Evolutionary conservation across 2,329 filamentous ascomycete genomes (phyloP).

Genomic region (Aureobasidium namibiae): DNA sequence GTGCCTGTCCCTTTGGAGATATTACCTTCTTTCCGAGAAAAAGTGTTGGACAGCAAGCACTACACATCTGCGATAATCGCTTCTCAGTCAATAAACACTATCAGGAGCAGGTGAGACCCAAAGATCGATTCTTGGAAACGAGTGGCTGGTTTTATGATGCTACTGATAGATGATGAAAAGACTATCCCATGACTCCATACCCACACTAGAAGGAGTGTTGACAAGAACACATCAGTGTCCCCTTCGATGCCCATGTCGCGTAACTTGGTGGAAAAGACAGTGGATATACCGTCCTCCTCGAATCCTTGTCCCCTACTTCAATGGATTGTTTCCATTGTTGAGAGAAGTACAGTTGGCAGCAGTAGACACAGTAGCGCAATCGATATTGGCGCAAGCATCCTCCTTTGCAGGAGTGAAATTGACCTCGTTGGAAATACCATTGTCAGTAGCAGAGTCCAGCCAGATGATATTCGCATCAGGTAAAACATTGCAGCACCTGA

Average conservation of each 20-base stretch:
- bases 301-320: background rate
- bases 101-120: too few relatives aligned
- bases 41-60: too few relatives aligned
- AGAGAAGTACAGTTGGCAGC: slow-evolving; percentile 8
- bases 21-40: too few relatives aligned
- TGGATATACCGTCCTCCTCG: background rate
- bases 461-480: slow-evolving; percentile 16
- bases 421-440: background rate
- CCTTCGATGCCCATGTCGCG: background rate
- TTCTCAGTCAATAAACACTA: too few relatives aligned
- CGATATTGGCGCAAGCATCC: slow-evolving; percentile 8
- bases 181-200: background rate
- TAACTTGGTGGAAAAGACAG: background rate
- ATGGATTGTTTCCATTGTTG: background rate
- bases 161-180: background rate
- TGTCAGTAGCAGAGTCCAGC: slow-evolving; percentile 7
- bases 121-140: too few relatives aligned
- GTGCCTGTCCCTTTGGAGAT: too few relatives aligned
- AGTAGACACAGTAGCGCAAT: background rate
- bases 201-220: background rate
- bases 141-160: background rate
- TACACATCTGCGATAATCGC: too few relatives aligned
- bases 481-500: slow-evolving; percentile 21
- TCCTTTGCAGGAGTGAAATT: background rate
- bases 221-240: background rate